Percentiles rank a stretch among this genome's conserved stretches.
Evolutionary conservation across 2,329 filamentous ascomycete species (phyloP).

Genomic region (Ramularia collo-cygni): DNA sequence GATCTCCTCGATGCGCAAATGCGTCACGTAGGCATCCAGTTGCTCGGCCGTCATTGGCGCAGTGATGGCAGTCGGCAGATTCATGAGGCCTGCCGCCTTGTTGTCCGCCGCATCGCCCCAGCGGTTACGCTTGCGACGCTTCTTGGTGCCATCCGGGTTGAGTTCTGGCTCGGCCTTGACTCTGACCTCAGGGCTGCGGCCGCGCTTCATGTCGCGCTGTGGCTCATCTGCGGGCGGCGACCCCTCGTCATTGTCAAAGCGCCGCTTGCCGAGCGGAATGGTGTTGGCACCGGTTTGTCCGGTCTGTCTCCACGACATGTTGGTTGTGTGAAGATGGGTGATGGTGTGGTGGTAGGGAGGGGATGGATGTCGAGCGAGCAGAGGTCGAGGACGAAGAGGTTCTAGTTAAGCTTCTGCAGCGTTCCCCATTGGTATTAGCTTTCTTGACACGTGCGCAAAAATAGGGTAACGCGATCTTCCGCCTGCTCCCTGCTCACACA

Average conservation of each 20-base stretch:
- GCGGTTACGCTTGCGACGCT: conserved; percentile 96
- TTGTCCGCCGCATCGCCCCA: conserved; percentile 98
- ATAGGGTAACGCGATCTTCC: too few species aligned
- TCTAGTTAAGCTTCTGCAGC: too few species aligned
- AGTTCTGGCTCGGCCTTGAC: conserved; percentile 27
- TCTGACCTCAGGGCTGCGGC: conserved; percentile 65
- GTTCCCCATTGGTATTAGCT: too few species aligned
- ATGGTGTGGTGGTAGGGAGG: not conserved
- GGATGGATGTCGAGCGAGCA: too few species aligned
- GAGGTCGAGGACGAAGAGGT: too few species aligned
- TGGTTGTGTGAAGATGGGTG: conserved; percentile 5
- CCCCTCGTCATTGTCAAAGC: conserved; percentile 62
- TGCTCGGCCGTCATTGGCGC: conserved; percentile 98
- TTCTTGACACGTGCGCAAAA: too few species aligned
- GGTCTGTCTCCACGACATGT: conserved; percentile 59
- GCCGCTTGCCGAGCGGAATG: conserved; percentile 81
- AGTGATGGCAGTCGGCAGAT: conserved; percentile 89
- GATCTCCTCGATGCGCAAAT: conserved; percentile 97
- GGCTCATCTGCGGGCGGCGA: conserved; percentile 27
- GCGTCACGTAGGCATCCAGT: conserved; percentile 91
- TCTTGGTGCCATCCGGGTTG: conserved; percentile 65
- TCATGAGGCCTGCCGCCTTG: conserved; percentile 97
- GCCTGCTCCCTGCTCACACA: too few species aligned
- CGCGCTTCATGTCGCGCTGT: conserved; percentile 62
- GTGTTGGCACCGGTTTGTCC: conserved; percentile 98